phyloP scores from a whole-genome alignment of 202 grass and related monocot species.

The Panicum virgatum region DNA sequence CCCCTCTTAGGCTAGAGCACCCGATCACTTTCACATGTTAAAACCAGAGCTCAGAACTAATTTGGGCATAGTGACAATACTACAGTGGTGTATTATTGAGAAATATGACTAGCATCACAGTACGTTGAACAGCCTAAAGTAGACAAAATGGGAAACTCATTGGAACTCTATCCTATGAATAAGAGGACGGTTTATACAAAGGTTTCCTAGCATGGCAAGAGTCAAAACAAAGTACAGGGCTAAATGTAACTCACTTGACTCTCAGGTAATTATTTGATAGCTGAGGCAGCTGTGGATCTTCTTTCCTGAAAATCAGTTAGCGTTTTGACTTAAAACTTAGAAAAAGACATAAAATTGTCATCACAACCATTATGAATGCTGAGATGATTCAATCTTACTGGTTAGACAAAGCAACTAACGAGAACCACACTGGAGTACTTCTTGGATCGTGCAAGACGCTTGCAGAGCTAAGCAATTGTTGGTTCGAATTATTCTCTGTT shows the following conservation, averaged over 20 bases:
- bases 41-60: too few species aligned
- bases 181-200: background rate
- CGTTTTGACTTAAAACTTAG: conserved; percentile 25
- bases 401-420: conserved; percentile 62
- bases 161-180: background rate
- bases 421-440: conserved; percentile 75
- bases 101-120: background rate
- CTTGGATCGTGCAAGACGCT: conserved; percentile 40
- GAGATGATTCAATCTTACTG: conserved; percentile 52
- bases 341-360: background rate
- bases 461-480: conserved; percentile 37
- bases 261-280: conserved; percentile 65
- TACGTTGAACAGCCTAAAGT: background rate
- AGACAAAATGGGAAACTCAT: background rate
- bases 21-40: too few species aligned
- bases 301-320: conserved; percentile 65
- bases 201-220: conserved; percentile 15
- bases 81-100: background rate
- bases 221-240: background rate
- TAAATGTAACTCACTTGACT: conserved; percentile 76
- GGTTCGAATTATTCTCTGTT: conserved; percentile 32
- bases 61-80: too few species aligned
- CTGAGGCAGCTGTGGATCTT: conserved; percentile 66
- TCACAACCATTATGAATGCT: conserved; percentile 26
- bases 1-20: too few species aligned